Base-by-base conservation (phyloP, 2,329 filamentous ascomycete genomes). In the Macrophomina pseudophaseolina region DNA sequence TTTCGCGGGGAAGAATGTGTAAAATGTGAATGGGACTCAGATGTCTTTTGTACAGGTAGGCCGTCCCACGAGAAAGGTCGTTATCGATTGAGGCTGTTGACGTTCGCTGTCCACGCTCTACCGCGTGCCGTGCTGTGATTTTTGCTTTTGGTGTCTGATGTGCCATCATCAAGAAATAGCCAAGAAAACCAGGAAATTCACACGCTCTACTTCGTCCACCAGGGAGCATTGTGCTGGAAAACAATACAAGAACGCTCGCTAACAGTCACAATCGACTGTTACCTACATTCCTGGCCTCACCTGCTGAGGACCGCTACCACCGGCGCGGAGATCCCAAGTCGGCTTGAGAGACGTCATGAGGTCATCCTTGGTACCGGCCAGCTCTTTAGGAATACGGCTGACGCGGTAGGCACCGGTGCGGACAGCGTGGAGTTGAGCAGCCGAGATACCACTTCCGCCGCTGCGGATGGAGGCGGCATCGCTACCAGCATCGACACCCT, bases 391-490 rank as follows among this genome's bases (percentile, higher is more conserved):
- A 68, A 97, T 86, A 59, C 91, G 89, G 75, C 92, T 95, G 70
- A 97, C 88, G 69, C 94, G 91, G 74, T 96, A 94, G 53, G 93
- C 93, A 70, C 94, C 94, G 66, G 82, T 86, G 70, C 93, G 91
- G 72, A 97, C 89, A 72, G 92, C 90, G 68, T 88, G 83, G 62
- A 88, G 81, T 74, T 93, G 87, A 62, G 85, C 80, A 4, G 87
- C 84, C 5, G 92, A 96, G 72, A 97, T 89, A 60, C 91, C 93
- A 51, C 89, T 92, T 59, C 88, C 86, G 81, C 92, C 92, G 79
- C 91, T 92, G 72, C 86, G 86, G 68, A 85, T 82, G 48, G 80
- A 82, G 60, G 81, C 82, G 8, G 81, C 80, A 67, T 84, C 82
- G 32, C 80, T 83, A 66, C 75, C 77, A 7, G 73, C 74, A 48